phyloP scores from a whole-genome alignment of 2,329 filamentous ascomycete genomes.

The Claviceps paspali region DNA sequence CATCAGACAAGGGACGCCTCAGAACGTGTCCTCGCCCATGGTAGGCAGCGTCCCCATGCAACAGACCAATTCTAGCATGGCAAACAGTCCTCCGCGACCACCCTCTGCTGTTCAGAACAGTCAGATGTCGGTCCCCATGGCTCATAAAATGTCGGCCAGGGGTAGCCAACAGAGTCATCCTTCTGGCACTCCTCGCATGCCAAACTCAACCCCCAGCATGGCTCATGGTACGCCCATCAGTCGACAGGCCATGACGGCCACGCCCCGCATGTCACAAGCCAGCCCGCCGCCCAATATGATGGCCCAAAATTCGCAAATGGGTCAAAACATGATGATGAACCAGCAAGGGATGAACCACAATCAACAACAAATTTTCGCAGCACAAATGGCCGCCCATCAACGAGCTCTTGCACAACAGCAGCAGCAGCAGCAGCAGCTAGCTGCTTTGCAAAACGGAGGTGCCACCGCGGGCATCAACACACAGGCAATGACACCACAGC shows the following conservation, averaged over 20 bases:
- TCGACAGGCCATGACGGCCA: slow-evolving; percentile 34
- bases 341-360: slow-evolving; percentile 26
- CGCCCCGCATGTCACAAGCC: slow-evolving; percentile 46
- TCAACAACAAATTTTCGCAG: slow-evolving; percentile 24
- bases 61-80: slow-evolving; percentile 50
- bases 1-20: slow-evolving; percentile 46
- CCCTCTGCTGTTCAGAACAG: slow-evolving; percentile 48
- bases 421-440: slow-evolving; percentile 28
- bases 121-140: slow-evolving; percentile 43
- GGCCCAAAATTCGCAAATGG: slow-evolving; percentile 40
- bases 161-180: slow-evolving; percentile 53
- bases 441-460: slow-evolving; percentile 23
- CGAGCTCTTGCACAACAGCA: slow-evolving; percentile 30
- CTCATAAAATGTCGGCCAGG: slow-evolving; percentile 46
- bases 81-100: slow-evolving; percentile 50
- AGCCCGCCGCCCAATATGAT: slow-evolving; percentile 47
- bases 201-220: slow-evolving; percentile 45
- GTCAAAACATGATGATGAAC: slow-evolving; percentile 36
- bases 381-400: slow-evolving; percentile 34
- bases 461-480: slow-evolving; percentile 22
- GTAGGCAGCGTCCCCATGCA: slow-evolving; percentile 49
- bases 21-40: slow-evolving; percentile 51
- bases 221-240: slow-evolving; percentile 43
- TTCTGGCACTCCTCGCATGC: slow-evolving; percentile 47
- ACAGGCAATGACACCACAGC: slow-evolving; percentile 21